phyloP scores from a whole-genome alignment of 2,329 filamentous ascomycete species.

The Neurospora crassa region DNA sequence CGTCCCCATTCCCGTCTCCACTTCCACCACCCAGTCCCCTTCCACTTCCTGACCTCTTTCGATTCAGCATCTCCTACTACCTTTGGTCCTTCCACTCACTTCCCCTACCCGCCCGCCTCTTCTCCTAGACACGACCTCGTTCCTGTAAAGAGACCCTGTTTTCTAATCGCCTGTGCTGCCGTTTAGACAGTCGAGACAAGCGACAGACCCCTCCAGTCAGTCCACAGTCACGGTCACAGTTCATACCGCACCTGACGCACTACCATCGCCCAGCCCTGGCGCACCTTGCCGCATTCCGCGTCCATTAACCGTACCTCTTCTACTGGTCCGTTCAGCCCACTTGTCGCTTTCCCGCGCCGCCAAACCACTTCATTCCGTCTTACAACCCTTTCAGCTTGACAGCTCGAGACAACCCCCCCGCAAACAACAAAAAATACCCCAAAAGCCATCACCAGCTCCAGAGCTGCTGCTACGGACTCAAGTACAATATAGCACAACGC shows the following conservation, averaged over 20 bases:
- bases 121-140: background rate
- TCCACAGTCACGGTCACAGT: background rate
- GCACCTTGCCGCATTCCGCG: background rate
- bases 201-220: background rate
- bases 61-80: background rate
- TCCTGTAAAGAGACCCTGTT: background rate
- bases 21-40: background rate
- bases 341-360: background rate
- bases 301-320: background rate
- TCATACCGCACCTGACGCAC: background rate
- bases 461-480: background rate
- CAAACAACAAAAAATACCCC: background rate
- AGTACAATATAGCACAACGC: background rate
- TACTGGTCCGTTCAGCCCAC: background rate
- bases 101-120: background rate
- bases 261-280: background rate
- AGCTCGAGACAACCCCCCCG: background rate
- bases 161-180: background rate
- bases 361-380: conserved; percentile 3
- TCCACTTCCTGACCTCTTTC: background rate
- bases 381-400: conserved; percentile 2
- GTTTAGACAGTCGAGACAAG: background rate
- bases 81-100: background rate
- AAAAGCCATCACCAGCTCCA: background rate
- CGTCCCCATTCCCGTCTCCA: background rate